phyloP scores from a whole-genome alignment of 1,284 basidiomycete genomes.

The Fomitiporia mediterranea region DNA sequence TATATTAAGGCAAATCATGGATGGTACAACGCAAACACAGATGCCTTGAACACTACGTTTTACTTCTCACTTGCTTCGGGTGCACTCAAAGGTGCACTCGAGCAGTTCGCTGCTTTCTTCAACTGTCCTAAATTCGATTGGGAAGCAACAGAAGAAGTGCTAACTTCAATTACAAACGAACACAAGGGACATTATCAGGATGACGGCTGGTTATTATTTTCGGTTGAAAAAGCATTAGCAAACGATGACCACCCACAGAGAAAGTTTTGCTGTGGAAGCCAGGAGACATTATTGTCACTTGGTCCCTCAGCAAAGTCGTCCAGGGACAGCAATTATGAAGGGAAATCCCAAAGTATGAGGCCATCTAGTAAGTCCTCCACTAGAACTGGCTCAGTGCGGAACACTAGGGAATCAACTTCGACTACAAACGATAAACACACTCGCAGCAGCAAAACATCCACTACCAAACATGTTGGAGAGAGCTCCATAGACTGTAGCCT shows the following conservation, averaged over 20 bases:
- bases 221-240: conserved; percentile 88
- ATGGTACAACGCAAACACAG: conserved; percentile 90
- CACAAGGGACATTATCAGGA: conserved; percentile 96
- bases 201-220: conserved; percentile 97
- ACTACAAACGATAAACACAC: conserved; percentile 50
- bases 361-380: conserved; percentile 44
- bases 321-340: no score
- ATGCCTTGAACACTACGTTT: conserved; percentile 91
- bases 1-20: conserved; percentile 91
- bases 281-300: conserved; percentile 79
- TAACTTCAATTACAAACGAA: conserved; percentile 97
- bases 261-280: conserved; percentile 93
- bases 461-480: no score
- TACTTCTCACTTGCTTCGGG: conserved; percentile 86
- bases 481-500: no score
- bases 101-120: conserved; percentile 94
- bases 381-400: conserved; percentile 18
- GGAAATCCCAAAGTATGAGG: conserved; percentile 54
- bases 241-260: conserved; percentile 81
- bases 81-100: conserved; percentile 78
- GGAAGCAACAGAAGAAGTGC: conserved; percentile 89
- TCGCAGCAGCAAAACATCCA: no score
- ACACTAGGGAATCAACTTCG: no score
- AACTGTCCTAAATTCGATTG: conserved; percentile 87
- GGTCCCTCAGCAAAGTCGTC: no score